These are phyloP conservation scores for Solidago caesia DNA, from an alignment of 129 eudicot genomes.

Conservation along the genomic window DNA sequence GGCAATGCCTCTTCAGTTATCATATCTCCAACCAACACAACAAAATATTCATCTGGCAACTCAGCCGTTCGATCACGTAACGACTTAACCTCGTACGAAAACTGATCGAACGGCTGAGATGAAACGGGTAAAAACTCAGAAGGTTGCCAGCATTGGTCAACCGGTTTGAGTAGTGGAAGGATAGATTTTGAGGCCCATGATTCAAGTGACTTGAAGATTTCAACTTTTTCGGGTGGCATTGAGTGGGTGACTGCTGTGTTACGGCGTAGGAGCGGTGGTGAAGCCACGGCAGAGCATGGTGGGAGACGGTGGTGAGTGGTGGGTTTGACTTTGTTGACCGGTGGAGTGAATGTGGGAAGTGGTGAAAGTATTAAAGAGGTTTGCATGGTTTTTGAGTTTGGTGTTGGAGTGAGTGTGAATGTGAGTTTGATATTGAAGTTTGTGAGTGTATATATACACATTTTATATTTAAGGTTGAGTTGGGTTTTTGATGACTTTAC, in stretches of 20 bases:
- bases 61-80: slow-evolving; percentile 32
- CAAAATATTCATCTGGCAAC: slow-evolving; percentile 38
- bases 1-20: slow-evolving; percentile 46
- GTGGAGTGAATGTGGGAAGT: not conserved
- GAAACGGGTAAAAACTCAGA: slow-evolving; percentile 34
- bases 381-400: slow-evolving; percentile 26
- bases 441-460: not conserved
- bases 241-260: slow-evolving; percentile 25
- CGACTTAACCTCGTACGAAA: slow-evolving; percentile 25
- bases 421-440: not conserved
- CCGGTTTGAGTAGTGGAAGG: slow-evolving; percentile 41
- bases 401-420: not conserved
- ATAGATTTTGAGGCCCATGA: slow-evolving; percentile 34
- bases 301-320: not conserved
- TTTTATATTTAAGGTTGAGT: not conserved
- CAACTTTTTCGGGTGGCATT: slow-evolving; percentile 38
- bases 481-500: not conserved
- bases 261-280: slow-evolving; percentile 28
- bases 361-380: slow-evolving; percentile 19
- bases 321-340: not conserved
- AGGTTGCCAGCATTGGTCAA: slow-evolving; percentile 40
- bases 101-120: slow-evolving; percentile 27
- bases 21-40: slow-evolving; percentile 44
- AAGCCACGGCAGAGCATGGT: slow-evolving; percentile 20
- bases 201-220: slow-evolving; percentile 38